Evolutionary conservation across 2,329 filamentous ascomycete genomes (phyloP).

Genomic region (Colletotrichum lupini): DNA sequence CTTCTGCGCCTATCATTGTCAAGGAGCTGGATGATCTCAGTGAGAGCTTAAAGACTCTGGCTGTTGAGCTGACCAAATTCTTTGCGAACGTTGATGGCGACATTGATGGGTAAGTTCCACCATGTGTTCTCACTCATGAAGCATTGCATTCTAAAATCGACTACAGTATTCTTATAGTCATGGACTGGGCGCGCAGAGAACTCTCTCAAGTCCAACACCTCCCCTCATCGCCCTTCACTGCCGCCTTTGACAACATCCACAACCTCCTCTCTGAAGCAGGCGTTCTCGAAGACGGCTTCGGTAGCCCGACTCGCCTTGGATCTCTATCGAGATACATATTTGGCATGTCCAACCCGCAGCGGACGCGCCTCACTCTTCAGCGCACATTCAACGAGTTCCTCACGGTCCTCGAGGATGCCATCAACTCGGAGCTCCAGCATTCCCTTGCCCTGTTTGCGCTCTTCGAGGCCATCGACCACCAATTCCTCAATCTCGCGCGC

Average conservation of each 20-base stretch:
- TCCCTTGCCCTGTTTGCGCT: conserved; percentile 84
- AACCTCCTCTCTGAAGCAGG: conserved; percentile 75
- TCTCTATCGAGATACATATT: conserved; percentile 77
- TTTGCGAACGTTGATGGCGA: conserved; percentile 95
- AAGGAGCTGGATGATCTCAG: conserved; percentile 86
- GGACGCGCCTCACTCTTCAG: conserved; percentile 82
- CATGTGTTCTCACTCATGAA: conserved; percentile 13
- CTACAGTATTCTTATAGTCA: conserved; percentile 84
- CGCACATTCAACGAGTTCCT: conserved; percentile 91
- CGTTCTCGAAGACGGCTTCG: conserved; percentile 64
- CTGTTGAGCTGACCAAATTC: conserved; percentile 88
- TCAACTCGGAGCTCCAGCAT: conserved; percentile 84
- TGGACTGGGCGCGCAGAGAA: conserved; percentile 95
- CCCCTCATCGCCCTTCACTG: conserved; percentile 72
- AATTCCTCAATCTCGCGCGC: conserved; percentile 89
- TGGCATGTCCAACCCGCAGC: conserved; percentile 83
- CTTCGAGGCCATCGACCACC: conserved; percentile 91
- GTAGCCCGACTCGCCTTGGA: conserved; percentile 76
- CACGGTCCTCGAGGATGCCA: conserved; percentile 87
- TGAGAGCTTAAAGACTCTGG: conserved; percentile 85
- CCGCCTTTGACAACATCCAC: conserved; percentile 86
- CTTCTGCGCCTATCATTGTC: conserved; percentile 86
- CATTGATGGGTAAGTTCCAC: conserved; percentile 75
- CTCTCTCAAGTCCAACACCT: conserved; percentile 75
- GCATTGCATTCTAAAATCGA: neutral